Percentiles rank a stretch among this genome's conserved stretches.
Conservation (phyloP, 768 basidiomycete genomes). For the Suillus luteus region DNA sequence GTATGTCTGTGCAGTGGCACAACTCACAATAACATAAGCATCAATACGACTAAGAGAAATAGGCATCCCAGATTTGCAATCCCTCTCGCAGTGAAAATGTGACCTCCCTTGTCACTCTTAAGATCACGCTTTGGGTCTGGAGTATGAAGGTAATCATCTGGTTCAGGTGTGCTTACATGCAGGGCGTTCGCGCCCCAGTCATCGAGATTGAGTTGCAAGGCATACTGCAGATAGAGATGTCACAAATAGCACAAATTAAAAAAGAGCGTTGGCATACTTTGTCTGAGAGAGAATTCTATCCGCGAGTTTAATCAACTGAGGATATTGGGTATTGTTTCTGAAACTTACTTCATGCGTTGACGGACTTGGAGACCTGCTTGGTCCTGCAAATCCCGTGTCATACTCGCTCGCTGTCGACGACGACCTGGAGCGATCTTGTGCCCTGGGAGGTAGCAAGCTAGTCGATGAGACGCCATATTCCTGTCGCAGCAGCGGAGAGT, state of each 20-base stretch:
- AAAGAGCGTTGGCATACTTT: conserved; percentile 17
- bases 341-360: conserved; percentile 29
- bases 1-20: background rate
- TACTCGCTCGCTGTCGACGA: conserved; percentile 22
- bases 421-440: conserved; percentile 18
- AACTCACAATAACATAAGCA: conserved; percentile 60
- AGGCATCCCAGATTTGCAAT: conserved; percentile 70
- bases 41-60: conserved; percentile 49
- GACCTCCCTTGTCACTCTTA: conserved; percentile 56
- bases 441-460: conserved; percentile 25
- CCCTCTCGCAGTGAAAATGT: conserved; percentile 62
- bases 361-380: conserved; percentile 30
- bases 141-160: conserved; percentile 66
- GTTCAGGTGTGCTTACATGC: conserved; percentile 47
- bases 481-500: conserved; percentile 27
- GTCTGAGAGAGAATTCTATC: conserved; percentile 32
- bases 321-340: background rate
- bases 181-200: conserved; percentile 51
- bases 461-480: conserved; percentile 31
- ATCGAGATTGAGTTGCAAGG: conserved; percentile 45
- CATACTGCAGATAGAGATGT: conserved; percentile 32
- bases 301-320: background rate
- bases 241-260: background rate
- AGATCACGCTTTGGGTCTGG: conserved; percentile 58
- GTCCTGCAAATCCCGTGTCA: conserved; percentile 19